Percentiles rank a stretch among this genome's conserved stretches.
Evolutionary conservation across 306 rosid genomes (phyloP).

Genomic region (Carpinus viminea): DNA sequence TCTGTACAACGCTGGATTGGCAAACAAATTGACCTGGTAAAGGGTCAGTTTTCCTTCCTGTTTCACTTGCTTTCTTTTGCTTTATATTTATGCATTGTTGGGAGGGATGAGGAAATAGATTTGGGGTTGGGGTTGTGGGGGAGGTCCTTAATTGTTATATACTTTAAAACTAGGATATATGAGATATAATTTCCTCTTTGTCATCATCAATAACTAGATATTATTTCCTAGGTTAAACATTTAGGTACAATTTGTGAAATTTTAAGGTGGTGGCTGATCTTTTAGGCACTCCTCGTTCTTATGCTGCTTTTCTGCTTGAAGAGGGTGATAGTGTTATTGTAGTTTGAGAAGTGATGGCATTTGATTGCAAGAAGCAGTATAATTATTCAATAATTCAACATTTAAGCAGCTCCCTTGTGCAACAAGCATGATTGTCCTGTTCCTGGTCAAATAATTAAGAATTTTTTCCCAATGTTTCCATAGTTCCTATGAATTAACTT

Average conservation of each 20-base stretch:
- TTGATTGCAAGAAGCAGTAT: slow-evolving; percentile 1
- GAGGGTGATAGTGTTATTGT: background rate
- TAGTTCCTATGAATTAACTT: background rate
- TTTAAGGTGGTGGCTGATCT: background rate
- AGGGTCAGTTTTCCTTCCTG: background rate
- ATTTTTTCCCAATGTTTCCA: background rate
- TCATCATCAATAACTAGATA: background rate
- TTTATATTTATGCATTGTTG: background rate
- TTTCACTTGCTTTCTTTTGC: background rate
- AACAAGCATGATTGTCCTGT: slow-evolving; percentile 1
- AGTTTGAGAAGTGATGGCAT: background rate
- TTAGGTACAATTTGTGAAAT: background rate
- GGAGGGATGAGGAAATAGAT: too few relatives aligned
- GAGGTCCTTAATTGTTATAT: background rate
- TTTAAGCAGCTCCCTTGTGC: background rate
- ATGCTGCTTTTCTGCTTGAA: background rate
- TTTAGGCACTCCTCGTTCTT: background rate
- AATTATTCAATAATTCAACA: background rate
- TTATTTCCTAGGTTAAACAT: background rate
- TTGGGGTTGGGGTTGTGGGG: too few relatives aligned
- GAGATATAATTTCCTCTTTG: background rate
- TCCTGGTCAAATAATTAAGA: background rate
- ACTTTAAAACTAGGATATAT: background rate
- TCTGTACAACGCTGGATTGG: background rate
- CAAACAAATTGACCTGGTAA: background rate